Evolutionary conservation across 108 stramenopile genomes (phyloP).

Genomic region (Skeletonema grethae): DNA sequence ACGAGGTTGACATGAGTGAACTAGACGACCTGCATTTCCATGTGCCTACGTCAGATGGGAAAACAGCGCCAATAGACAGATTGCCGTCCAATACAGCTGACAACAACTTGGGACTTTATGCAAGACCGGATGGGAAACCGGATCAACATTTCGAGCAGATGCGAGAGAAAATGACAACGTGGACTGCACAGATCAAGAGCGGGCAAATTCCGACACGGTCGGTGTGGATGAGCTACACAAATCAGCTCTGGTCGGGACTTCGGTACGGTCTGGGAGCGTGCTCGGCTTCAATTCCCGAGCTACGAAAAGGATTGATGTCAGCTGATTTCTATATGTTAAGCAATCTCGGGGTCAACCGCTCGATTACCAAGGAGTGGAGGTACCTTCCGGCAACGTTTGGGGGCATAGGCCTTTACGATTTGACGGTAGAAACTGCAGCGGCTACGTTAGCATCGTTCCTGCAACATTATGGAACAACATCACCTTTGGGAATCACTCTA

Average conservation of each 20-base stretch:
- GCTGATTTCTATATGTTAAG: conserved; percentile 8
- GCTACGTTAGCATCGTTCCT: conserved; percentile 10
- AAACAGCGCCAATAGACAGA: background rate
- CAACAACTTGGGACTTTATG: conserved; percentile 11
- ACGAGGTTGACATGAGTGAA: background rate
- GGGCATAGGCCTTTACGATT: conserved; percentile 6
- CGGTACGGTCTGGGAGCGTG: conserved; percentile 22
- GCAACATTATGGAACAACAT: conserved; percentile 8
- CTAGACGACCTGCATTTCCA: background rate
- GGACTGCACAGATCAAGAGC: conserved; percentile 3
- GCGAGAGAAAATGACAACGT: background rate
- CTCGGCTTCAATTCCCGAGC: background rate
- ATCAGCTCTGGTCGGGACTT: conserved; percentile 14
- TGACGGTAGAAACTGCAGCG: conserved; percentile 7
- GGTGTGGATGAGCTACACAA: conserved; percentile 25
- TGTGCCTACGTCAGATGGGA: background rate
- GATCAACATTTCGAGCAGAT: background rate
- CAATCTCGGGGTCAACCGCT: conserved; percentile 7
- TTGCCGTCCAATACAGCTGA: background rate
- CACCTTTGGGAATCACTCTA: background rate
- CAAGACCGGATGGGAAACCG: conserved; percentile 1
- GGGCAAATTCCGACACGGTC: conserved; percentile 11
- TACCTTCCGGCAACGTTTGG: conserved; percentile 5
- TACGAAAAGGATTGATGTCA: background rate
- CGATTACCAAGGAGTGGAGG: conserved; percentile 5